Percentiles rank a stretch among this genome's conserved stretches.
Evolutionary conservation across 2,329 filamentous ascomycete species (phyloP).

Genomic region (Verticillium nonalfalfae): DNA sequence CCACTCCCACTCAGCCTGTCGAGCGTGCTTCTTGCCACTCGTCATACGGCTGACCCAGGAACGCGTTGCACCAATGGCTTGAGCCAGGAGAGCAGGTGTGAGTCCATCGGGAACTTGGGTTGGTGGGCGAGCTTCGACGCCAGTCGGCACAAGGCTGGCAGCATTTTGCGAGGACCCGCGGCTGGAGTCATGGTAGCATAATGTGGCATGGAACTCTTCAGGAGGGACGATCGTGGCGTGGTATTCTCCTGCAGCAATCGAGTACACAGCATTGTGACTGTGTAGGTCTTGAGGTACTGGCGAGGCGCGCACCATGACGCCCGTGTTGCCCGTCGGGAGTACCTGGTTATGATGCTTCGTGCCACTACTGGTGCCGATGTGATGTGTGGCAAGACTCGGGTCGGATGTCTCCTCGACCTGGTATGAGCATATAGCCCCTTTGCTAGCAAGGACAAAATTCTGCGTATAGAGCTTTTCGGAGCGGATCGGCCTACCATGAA

Average conservation of each 20-base stretch:
- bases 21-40: conserved; percentile 9
- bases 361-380: conserved; percentile 3
- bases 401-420: conserved; percentile 13
- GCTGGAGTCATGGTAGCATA: conserved; percentile 27
- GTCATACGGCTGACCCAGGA: conserved; percentile 13
- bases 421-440: conserved; percentile 22
- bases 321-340: neutral
- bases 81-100: conserved; percentile 11
- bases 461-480: conserved; percentile 26
- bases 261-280: conserved; percentile 17
- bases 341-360: neutral
- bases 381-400: conserved; percentile 17
- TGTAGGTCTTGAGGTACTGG: conserved; percentile 4
- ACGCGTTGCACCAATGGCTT: conserved; percentile 12
- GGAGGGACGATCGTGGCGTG: conserved; percentile 21
- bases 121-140: conserved; percentile 6
- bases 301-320: neutral
- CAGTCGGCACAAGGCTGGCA: conserved; percentile 22
- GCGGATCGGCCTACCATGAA: conserved; percentile 17
- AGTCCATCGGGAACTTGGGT: conserved; percentile 15
- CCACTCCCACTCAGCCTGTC: conserved; percentile 13
- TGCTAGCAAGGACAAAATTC: conserved; percentile 28
- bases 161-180: conserved; percentile 23
- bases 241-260: conserved; percentile 19
- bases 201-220: conserved; percentile 22